phyloP scores from a whole-genome alignment of 768 basidiomycete species.

The Tylopilus vinaceipallidus region DNA sequence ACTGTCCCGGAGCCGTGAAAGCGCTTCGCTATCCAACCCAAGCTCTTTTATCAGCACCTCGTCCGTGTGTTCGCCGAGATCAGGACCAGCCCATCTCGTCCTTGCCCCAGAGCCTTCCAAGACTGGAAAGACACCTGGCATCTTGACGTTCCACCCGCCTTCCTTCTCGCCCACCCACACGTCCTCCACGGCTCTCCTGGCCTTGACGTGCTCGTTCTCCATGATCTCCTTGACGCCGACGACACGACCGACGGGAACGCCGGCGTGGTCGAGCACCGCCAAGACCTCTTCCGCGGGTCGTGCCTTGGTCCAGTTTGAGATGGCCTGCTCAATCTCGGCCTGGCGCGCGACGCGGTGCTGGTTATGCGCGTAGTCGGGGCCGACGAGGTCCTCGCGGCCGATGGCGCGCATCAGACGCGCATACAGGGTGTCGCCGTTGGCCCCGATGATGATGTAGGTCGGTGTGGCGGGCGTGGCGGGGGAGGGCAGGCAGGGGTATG shows the following conservation, averaged over 20 bases:
- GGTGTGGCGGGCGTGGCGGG: slow-evolving; percentile 38
- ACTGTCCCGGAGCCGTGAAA: slow-evolving; percentile 38
- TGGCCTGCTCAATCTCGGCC: slow-evolving; percentile 57
- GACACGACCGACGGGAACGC: slow-evolving; percentile 66
- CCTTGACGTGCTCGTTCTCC: slow-evolving; percentile 52
- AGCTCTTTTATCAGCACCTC: slow-evolving; percentile 46
- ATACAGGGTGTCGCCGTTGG: slow-evolving; percentile 71
- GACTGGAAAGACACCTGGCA: slow-evolving; percentile 63
- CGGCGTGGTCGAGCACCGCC: slow-evolving; percentile 44
- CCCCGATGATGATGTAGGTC: slow-evolving; percentile 67
- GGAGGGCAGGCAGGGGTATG: slow-evolving; percentile 62
- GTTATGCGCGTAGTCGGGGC: slow-evolving; percentile 47
- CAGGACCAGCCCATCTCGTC: slow-evolving; percentile 68
- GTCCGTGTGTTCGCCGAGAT: slow-evolving; percentile 60
- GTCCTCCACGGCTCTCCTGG: slow-evolving; percentile 56
- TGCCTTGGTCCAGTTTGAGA: slow-evolving; percentile 55
- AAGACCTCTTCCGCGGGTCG: slow-evolving; percentile 54
- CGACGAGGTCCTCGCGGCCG: slow-evolving; percentile 56
- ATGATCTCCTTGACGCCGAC: slow-evolving; percentile 62
- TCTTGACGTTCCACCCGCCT: slow-evolving; percentile 61
- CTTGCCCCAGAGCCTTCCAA: slow-evolving; percentile 56
- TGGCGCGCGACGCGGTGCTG: slow-evolving; percentile 42
- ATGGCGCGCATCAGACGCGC: slow-evolving; percentile 62
- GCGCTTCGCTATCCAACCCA: slow-evolving; percentile 36
- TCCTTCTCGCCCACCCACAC: slow-evolving; percentile 47